phyloP scores from a whole-genome alignment of 345 rosid species.

The Gossypium sturtianum region DNA sequence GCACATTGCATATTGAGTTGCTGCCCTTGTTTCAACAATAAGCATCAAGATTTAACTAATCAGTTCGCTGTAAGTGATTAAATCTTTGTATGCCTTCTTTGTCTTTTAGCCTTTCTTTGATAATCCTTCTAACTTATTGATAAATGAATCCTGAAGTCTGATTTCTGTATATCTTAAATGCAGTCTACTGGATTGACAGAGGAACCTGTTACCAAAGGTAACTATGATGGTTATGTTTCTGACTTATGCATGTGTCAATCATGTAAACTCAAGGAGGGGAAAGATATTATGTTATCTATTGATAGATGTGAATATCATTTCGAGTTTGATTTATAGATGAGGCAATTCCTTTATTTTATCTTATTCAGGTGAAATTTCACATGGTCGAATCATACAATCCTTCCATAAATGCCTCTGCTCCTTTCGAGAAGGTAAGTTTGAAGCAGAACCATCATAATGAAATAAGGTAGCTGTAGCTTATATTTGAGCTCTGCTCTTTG shows the following conservation, averaged over 20 bases:
- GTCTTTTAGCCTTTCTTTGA: too few species aligned
- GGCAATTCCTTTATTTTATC: slow-evolving; percentile 1
- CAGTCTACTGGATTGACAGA: slow-evolving; percentile 38
- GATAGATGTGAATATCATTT: background rate
- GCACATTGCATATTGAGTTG: too few species aligned
- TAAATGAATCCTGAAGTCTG: background rate
- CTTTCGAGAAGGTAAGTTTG: slow-evolving; percentile 21
- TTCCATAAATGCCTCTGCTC: slow-evolving; percentile 14
- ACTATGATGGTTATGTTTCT: slow-evolving; percentile 13
- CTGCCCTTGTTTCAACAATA: too few species aligned
- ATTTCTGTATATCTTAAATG: slow-evolving; percentile 26
- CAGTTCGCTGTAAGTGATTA: too few species aligned
- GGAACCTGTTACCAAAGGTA: slow-evolving; percentile 42
- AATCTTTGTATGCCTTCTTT: too few species aligned
- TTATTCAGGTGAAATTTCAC: slow-evolving; percentile 18
- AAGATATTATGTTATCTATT: background rate
- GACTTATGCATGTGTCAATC: background rate
- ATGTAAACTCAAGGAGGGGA: background rate
- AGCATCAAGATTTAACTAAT: too few species aligned
- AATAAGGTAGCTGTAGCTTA: slow-evolving; percentile 26
- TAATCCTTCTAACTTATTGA: background rate
- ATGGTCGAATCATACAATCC: slow-evolving; percentile 8
- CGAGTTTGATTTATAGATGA: background rate
- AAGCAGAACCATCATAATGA: slow-evolving; percentile 18
- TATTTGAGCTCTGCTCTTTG: background rate